Conservation (phyloP, 768 basidiomycete species). For the Psilocybe sp. region DNA sequence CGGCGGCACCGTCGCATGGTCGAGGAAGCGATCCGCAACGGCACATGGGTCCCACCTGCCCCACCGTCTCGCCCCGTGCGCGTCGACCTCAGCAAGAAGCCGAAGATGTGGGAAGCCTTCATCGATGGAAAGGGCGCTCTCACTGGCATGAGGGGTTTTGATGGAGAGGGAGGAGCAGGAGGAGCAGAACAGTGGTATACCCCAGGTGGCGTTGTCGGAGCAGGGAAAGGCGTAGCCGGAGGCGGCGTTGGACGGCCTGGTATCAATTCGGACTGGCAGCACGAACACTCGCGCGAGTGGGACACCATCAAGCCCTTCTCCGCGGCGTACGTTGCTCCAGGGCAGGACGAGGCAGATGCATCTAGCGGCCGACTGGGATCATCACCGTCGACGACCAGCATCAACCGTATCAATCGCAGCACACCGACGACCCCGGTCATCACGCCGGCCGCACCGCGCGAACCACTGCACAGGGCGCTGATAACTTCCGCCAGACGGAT, state of each 20-base stretch:
- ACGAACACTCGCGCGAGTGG: slow-evolving; percentile 23
- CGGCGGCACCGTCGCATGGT: slow-evolving; percentile 56
- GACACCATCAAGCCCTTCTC: slow-evolving; percentile 32
- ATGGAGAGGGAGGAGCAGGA: not conserved
- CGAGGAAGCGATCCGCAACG: slow-evolving; percentile 63
- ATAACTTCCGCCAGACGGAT: slow-evolving; percentile 10
- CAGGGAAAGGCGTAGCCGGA: slow-evolving; percentile 3
- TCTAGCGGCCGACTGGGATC: not conserved
- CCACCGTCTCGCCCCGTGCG: slow-evolving; percentile 19
- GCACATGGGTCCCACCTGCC: slow-evolving; percentile 52
- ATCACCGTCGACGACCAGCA: not conserved
- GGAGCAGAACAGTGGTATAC: slow-evolving; percentile 2
- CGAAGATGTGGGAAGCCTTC: slow-evolving; percentile 46
- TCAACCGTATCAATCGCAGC: not conserved
- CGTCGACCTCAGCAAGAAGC: slow-evolving; percentile 44
- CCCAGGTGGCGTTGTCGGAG: not conserved
- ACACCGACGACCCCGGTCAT: not conserved
- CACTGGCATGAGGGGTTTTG: not conserved
- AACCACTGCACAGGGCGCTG: slow-evolving; percentile 7
- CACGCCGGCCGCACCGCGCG: not conserved
- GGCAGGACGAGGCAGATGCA: not conserved
- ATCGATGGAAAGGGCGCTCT: slow-evolving; percentile 23
- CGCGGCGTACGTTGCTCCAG: slow-evolving; percentile 22
- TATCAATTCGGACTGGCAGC: slow-evolving; percentile 14
- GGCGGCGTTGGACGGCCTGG: too few species aligned